These are phyloP conservation scores for Coemansia sp. DNA, from an alignment of 192 early-diverging fungal species.

Conservation along the genomic window DNA sequence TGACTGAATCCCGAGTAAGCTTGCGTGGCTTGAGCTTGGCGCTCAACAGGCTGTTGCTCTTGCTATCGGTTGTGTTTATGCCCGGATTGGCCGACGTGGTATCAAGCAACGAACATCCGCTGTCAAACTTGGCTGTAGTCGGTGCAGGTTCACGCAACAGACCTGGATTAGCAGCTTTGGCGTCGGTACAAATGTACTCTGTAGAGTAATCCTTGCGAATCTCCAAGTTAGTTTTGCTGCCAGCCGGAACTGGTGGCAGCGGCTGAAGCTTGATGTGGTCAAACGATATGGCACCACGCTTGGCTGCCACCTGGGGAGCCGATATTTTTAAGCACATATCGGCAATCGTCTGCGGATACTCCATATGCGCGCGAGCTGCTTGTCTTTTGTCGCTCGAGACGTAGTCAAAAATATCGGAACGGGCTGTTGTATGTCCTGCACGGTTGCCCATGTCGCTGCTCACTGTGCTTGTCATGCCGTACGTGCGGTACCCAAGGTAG, in stretches of 20 bases:
- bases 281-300: conserved; percentile 11
- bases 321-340: background rate
- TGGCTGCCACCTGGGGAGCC: background rate
- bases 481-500: conserved; percentile 3
- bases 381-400: background rate
- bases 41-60: background rate
- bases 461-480: background rate
- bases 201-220: background rate
- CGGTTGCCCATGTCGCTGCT: background rate
- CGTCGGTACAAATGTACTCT: background rate
- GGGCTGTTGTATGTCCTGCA: background rate
- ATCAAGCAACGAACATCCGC: conserved; percentile 20
- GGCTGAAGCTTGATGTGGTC: conserved; percentile 6
- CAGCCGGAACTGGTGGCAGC: background rate
- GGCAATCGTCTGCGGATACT: background rate
- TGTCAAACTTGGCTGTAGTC: background rate
- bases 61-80: background rate
- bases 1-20: conserved; percentile 25
- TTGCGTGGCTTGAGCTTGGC: conserved; percentile 37
- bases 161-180: background rate
- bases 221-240: background rate
- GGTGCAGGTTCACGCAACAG: background rate
- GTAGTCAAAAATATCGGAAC: conserved; percentile 15
- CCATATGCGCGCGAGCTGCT: too few relatives aligned
- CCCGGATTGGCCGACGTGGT: conserved; percentile 46